Conservation (phyloP, 257 asterid genomes). For the Lavandula angustifolia region DNA sequence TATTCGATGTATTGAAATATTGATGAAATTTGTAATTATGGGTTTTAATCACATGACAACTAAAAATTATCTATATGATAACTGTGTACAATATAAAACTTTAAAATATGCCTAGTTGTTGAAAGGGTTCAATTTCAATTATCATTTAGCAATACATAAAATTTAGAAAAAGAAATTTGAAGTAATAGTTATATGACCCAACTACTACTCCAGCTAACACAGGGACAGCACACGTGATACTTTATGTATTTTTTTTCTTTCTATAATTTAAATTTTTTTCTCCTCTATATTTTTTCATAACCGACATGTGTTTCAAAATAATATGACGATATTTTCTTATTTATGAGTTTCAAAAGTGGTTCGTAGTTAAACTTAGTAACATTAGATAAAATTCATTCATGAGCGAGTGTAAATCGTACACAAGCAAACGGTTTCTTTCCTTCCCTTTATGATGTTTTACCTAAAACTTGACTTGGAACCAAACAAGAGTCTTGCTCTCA, state of each 20-base stretch:
- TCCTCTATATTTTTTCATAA: not conserved
- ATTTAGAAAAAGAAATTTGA: not conserved
- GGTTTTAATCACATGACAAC: no score
- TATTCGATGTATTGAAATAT: not conserved
- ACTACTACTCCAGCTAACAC: conserved; percentile 23
- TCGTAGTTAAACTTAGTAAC: not conserved
- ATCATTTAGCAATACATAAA: not conserved
- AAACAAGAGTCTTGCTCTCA: conserved; percentile 2
- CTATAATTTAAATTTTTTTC: not conserved
- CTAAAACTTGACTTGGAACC: conserved; percentile 21
- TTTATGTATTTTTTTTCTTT: not conserved
- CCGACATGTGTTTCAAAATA: not conserved
- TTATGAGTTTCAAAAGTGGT: not conserved
- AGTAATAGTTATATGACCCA: conserved; percentile 15
- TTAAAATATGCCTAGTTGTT: not conserved
- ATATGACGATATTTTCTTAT: not conserved
- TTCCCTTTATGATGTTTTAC: conserved; percentile 5
- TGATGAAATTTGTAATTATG: no score
- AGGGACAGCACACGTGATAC: conserved; percentile 24
- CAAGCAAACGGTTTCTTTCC: not conserved
- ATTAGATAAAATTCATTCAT: no score
- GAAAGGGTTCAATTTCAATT: not conserved
- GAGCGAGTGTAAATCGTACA: no score
- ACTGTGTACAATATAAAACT: no score
- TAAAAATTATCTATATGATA: no score